Evolutionary conservation across 768 basidiomycete genomes (phyloP), one percentile per base, ranked within the genome.

Genomic region (Sarcomyxa edulis): DNA sequence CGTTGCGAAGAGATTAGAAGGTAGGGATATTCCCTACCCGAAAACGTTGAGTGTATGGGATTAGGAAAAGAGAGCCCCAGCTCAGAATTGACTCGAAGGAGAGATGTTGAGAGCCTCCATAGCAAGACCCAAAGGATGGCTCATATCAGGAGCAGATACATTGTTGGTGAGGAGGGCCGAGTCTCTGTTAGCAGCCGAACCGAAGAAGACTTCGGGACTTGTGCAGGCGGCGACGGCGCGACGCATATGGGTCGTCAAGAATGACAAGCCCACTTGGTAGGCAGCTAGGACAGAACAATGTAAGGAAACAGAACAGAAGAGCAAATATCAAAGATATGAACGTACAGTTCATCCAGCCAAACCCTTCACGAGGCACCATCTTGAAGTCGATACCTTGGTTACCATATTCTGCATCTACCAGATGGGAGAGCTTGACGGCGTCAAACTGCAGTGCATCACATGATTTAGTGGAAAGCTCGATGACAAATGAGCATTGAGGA

Each of bases 371-470:
- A 35, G 94, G 94, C 30, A 97, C 87, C 76, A 94, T 82, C 66
- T 94, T 91, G 69, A 99, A 99, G 67, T 99, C 95, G 49, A 95
- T 74, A 34, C 95, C 95, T 55, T 93, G 90, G 58, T 93, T 93
- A 7, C 92, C 86, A 51, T 97, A 97, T 66, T 97, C 95, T 31
- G 95, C 96, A 54, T 95, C 94, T 5, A 99, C 94, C 32, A 97
- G 73, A 55, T 97, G 93, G 2, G 90, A 95, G 15, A 96, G 75
- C 60, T 83, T 89, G 48, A 99, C 95, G 2, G 93, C 95, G 54
- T 99, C 93, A 58, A 98, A 97, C 84, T 87, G 48, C 0, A 42
- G 19, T 15, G 14, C 30, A 35, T 32, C 10, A 29, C 37, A 15
- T 33, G 8, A 50, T 25, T 48, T 7, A 47, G 31, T 15, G 43